Evolutionary conservation across 495 filamentous ascomycete species (phyloP).

Genomic region (Neurospora sp.): DNA sequence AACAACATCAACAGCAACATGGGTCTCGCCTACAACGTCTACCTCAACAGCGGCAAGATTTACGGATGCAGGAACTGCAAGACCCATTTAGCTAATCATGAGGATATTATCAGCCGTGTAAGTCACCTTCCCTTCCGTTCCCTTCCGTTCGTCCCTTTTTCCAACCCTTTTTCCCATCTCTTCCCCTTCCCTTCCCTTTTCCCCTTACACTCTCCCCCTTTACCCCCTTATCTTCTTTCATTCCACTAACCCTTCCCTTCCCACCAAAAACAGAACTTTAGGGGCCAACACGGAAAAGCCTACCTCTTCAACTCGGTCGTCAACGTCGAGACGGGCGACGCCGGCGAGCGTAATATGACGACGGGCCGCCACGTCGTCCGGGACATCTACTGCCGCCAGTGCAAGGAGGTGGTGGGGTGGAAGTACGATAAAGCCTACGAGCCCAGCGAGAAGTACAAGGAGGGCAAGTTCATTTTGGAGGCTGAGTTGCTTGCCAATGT

Average conservation of each 20-base stretch:
- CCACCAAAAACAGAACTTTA: conserved; percentile 65
- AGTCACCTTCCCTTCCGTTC: conserved; percentile 15
- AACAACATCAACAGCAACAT: conserved; percentile 46
- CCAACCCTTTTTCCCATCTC: neutral
- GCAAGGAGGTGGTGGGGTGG: conserved; percentile 89
- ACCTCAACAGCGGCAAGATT: conserved; percentile 80
- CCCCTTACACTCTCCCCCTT: neutral
- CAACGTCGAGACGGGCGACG: conserved; percentile 70
- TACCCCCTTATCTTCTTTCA: neutral
- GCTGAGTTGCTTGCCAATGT: conserved; percentile 81
- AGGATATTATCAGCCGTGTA: conserved; percentile 93
- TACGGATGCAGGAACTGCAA: conserved; percentile 96
- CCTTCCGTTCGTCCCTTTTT: conserved; percentile 1
- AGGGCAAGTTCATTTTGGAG: conserved; percentile 95
- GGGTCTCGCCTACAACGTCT: conserved; percentile 94
- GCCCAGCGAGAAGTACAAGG: conserved; percentile 89
- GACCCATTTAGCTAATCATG: conserved; percentile 85
- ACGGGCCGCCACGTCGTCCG: conserved; percentile 89
- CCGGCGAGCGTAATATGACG: conserved; percentile 96
- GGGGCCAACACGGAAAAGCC: conserved; percentile 95
- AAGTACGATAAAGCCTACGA: conserved; percentile 98
- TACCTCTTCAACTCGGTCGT: conserved; percentile 94
- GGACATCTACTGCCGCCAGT: conserved; percentile 82
- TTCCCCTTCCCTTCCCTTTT: neutral
- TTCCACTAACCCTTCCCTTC: neutral